These are phyloP conservation scores for Mrakia gelida DNA, from an alignment of 768 basidiomycete genomes.

Conservation along the genomic window DNA sequence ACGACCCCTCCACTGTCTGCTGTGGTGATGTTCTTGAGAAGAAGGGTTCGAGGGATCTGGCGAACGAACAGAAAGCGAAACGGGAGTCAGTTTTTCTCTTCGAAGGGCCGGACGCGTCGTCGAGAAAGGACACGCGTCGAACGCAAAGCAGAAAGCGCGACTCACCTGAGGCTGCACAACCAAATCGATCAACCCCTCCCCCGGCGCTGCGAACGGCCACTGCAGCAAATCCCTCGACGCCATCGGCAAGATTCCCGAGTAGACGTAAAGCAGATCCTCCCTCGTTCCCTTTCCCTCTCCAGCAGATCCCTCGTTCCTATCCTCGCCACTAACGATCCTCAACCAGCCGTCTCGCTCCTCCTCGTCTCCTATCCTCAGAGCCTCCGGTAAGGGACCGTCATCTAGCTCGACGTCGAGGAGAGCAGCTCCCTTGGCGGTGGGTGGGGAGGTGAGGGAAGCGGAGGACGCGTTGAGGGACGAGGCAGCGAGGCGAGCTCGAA, in stretches of 20 bases:
- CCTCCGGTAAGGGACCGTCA: too few species aligned
- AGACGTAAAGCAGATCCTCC: conserved; percentile 41
- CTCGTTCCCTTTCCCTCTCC: neutral
- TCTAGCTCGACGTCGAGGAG: too few species aligned
- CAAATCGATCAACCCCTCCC: conserved; percentile 42
- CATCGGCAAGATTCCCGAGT: conserved; percentile 29
- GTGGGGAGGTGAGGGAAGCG: neutral
- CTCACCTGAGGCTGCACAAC: conserved; percentile 38
- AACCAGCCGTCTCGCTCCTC: neutral
- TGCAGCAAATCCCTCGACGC: conserved; percentile 42
- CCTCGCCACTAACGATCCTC: neutral
- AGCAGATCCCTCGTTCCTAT: too few species aligned
- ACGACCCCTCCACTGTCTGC: neutral
- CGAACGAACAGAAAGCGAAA: neutral
- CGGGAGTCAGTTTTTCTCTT: neutral
- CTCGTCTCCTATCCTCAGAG: too few species aligned
- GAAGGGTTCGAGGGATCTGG: neutral
- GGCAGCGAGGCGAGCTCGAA: neutral
- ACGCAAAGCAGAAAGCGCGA: too few species aligned
- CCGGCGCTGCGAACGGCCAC: conserved; percentile 42
- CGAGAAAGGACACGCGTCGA: neutral
- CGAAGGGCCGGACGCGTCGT: too few species aligned
- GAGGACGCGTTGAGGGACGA: neutral
- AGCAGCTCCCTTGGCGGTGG: neutral
- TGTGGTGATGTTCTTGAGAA: neutral